A percentile compares a stretch with the other conserved stretches of the same genome.
These are phyloP conservation scores for Quercus lobata DNA, from an alignment of 331 rosid genomes.

Conservation along the genomic window DNA sequence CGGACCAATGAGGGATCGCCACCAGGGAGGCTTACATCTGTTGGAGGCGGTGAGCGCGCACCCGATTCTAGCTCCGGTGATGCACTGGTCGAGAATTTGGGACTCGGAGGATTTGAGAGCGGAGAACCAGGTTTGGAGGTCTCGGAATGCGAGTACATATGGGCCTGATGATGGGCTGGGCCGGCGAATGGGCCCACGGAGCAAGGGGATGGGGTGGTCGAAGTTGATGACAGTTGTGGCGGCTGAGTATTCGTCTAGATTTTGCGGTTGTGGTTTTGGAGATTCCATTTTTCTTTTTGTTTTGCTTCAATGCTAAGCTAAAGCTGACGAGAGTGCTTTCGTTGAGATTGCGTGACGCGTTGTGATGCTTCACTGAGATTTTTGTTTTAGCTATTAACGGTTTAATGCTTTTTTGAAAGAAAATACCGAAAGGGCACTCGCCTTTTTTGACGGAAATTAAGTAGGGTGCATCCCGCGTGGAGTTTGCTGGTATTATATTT, in stretches of 20 bases:
- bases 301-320: too few species aligned
- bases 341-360: too few species aligned
- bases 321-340: too few species aligned
- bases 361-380: too few species aligned
- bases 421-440: too few species aligned
- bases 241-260: conserved; percentile 46
- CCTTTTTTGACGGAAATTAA: too few species aligned
- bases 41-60: conserved; percentile 64
- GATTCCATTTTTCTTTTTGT: conserved; percentile 17
- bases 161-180: conserved; percentile 44
- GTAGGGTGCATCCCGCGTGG: too few species aligned
- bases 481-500: too few species aligned
- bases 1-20: conserved; percentile 43
- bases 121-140: conserved; percentile 54
- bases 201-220: conserved; percentile 44
- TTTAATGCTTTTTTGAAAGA: too few species aligned
- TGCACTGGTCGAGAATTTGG: conserved; percentile 56
- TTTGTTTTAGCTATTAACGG: too few species aligned
- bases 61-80: conserved; percentile 64
- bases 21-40: conserved; percentile 70
- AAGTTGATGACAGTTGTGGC: conserved; percentile 50
- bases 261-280: neutral
- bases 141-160: conserved; percentile 56
- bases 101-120: conserved; percentile 49
- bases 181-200: conserved; percentile 40